Evolutionary conservation across 1,284 basidiomycete genomes (phyloP).

Genomic region (Phellopilus nigrolimitatus): DNA sequence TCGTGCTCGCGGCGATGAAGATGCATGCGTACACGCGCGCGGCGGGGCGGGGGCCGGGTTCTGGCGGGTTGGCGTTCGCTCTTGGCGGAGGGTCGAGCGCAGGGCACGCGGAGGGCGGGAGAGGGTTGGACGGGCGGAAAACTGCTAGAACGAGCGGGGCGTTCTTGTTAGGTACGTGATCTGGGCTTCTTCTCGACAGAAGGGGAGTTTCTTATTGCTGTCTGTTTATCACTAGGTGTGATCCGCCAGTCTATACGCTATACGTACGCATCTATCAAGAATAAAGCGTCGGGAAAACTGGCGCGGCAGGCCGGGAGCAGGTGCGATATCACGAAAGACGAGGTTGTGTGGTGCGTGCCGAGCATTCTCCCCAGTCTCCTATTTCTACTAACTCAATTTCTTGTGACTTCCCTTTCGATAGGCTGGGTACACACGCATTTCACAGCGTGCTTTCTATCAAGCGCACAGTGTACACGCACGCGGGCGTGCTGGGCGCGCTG

Average conservation of each 20-base stretch:
- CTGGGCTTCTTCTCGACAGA: background rate
- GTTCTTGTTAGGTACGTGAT: slow-evolving; percentile 7
- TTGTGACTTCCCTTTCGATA: slow-evolving; percentile 32
- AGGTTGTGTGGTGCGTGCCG: slow-evolving; percentile 58
- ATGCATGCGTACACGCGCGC: slow-evolving; percentile 77
- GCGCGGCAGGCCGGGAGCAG: slow-evolving; percentile 35
- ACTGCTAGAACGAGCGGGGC: background rate
- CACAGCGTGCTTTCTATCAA: slow-evolving; percentile 57
- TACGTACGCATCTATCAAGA: slow-evolving; percentile 48
- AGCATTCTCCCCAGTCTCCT: background rate
- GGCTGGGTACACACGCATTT: slow-evolving; percentile 81
- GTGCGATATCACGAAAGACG: slow-evolving; percentile 42
- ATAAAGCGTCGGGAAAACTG: slow-evolving; percentile 40
- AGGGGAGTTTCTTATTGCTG: background rate
- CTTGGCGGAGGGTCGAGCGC: slow-evolving; percentile 18
- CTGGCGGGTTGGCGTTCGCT: slow-evolving; percentile 41
- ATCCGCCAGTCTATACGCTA: slow-evolving; percentile 57
- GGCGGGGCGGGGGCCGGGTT: slow-evolving; percentile 43
- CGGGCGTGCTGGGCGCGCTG: slow-evolving; percentile 41
- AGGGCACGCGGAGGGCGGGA: background rate
- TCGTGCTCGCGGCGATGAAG: slow-evolving; percentile 84
- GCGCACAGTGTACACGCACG: slow-evolving; percentile 41
- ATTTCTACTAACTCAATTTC: background rate
- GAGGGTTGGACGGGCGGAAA: background rate
- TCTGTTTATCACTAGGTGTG: slow-evolving; percentile 36